Evolutionary conservation across 306 rosid genomes (phyloP), one percentile per base, ranked within the genome.

Genomic region (Prunus campanulata): DNA sequence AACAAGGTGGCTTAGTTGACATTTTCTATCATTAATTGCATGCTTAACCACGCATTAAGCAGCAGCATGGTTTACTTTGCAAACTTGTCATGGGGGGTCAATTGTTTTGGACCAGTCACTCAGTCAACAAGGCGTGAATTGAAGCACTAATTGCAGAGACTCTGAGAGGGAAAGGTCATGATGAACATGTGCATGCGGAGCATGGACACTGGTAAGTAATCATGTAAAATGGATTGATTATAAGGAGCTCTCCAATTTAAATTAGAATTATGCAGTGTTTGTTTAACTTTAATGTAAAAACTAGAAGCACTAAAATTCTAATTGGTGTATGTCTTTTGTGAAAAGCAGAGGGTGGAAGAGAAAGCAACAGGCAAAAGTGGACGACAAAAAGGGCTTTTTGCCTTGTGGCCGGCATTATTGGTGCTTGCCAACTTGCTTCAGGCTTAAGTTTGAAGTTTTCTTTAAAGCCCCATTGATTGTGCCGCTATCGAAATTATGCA

Each of bases 361-460:
- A 67, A 49, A 61, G 66, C 54, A 76, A 76, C 48, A 61, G 8
- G 47, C 56, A 56, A 47, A 54, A 79, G 73, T 71, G 79, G 76
- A 61, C 24, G 66, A 79, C 74, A 86, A 63, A 79, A 66, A 57
- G 66, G 25, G 47, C 32, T 66, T 63, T 55, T 18, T 19, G 19
- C 13, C 2, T 18, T 56, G 44, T 46, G 84, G 87, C 77, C 80
- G 78, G 86, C 90, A 81, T 46, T 46, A 81, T 68, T 29, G 29
- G 19, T 66, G 70, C 27, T 66, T 63, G 55, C 83, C 83, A 57
- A 44, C 51, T 75, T 63, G 78, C 89, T 75, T 82, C 24, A 11
- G 24, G 3, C 70, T 74, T 52, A 76, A 70, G 82, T 69, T 76
- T 51, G 69, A 64, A 55, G 22, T 14, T 10, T 52, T 44, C 49